phyloP scores from a whole-genome alignment of 2,329 filamentous ascomycete genomes.

The Pseudophaeomoniella oleicola region DNA sequence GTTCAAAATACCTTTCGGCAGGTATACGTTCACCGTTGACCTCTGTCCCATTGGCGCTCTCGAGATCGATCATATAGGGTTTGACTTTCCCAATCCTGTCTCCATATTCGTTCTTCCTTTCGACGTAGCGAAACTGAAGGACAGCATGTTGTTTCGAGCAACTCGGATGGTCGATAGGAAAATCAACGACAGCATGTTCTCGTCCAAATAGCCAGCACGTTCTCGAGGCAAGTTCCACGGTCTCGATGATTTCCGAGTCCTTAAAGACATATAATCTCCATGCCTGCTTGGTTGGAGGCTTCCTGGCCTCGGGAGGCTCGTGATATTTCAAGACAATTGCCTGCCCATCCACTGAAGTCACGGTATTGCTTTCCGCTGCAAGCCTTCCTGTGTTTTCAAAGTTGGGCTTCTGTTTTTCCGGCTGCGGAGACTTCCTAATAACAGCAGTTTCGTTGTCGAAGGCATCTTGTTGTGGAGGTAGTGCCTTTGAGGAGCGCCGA shows the following conservation, averaged over 20 bases:
- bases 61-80: slow-evolving; percentile 85
- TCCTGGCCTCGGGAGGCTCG: slow-evolving; percentile 84
- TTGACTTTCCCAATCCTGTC: slow-evolving; percentile 66
- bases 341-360: slow-evolving; percentile 43
- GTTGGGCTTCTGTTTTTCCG: slow-evolving; percentile 75
- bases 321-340: slow-evolving; percentile 84
- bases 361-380: slow-evolving; percentile 75
- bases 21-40: slow-evolving; percentile 66
- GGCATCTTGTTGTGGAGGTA: slow-evolving; percentile 31
- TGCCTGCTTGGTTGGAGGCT: slow-evolving; percentile 59
- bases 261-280: slow-evolving; percentile 96
- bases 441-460: slow-evolving; percentile 18
- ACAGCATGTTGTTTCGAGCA: slow-evolving; percentile 93
- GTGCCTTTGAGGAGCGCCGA: slow-evolving; percentile 22
- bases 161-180: slow-evolving; percentile 77
- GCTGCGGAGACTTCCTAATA: slow-evolving; percentile 14
- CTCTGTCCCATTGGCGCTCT: slow-evolving; percentile 79
- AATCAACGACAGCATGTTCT: slow-evolving; percentile 66
- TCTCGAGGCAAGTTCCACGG: slow-evolving; percentile 57
- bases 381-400: slow-evolving; percentile 66
- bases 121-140: slow-evolving; percentile 77
- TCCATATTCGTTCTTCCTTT: slow-evolving; percentile 73
- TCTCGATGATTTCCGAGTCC: slow-evolving; percentile 63
- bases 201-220: slow-evolving; percentile 88
- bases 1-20: slow-evolving; percentile 66